A percentile compares a stretch with the other conserved stretches of the same genome.
phyloP scores from a whole-genome alignment of 352 stramenopile genomes.

The Globisporangium perplexum region DNA sequence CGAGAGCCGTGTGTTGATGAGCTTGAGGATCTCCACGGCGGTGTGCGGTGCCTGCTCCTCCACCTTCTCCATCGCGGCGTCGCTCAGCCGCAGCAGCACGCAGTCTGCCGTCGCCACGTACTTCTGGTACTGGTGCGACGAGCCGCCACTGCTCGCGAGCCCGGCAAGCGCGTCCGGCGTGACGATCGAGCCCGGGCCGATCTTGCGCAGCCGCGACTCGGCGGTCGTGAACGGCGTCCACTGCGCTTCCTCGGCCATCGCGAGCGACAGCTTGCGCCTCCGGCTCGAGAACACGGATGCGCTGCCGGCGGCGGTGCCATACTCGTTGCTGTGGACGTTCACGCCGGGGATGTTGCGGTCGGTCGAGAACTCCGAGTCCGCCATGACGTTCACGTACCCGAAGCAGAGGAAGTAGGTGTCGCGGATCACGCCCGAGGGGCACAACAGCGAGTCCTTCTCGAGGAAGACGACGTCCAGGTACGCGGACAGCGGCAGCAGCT shows the following conservation, averaged over 20 bases:
- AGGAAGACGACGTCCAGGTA: slow-evolving; percentile 61
- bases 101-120: slow-evolving; percentile 66
- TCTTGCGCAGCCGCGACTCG: slow-evolving; percentile 63
- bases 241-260: slow-evolving; percentile 36
- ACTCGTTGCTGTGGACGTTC: slow-evolving; percentile 3
- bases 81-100: slow-evolving; percentile 54
- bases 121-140: slow-evolving; percentile 32
- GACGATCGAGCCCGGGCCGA: slow-evolving; percentile 66
- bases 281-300: not conserved
- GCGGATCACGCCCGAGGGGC: slow-evolving; percentile 26
- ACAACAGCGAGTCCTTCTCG: slow-evolving; percentile 29
- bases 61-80: slow-evolving; percentile 47
- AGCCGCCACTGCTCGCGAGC: slow-evolving; percentile 1
- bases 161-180: slow-evolving; percentile 35
- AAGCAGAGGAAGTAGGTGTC: slow-evolving; percentile 80
- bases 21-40: slow-evolving; percentile 67
- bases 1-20: slow-evolving; percentile 56
- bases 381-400: slow-evolving; percentile 68
- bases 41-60: slow-evolving; percentile 54
- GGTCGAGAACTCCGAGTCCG: slow-evolving; percentile 57
- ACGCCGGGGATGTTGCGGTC: slow-evolving; percentile 55
- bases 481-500: slow-evolving; percentile 47
- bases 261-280: slow-evolving; percentile 32
- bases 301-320: not conserved
- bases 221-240: slow-evolving; percentile 66